Conservation (phyloP, 352 stramenopile genomes). For the Elongisporangium undulatum region DNA sequence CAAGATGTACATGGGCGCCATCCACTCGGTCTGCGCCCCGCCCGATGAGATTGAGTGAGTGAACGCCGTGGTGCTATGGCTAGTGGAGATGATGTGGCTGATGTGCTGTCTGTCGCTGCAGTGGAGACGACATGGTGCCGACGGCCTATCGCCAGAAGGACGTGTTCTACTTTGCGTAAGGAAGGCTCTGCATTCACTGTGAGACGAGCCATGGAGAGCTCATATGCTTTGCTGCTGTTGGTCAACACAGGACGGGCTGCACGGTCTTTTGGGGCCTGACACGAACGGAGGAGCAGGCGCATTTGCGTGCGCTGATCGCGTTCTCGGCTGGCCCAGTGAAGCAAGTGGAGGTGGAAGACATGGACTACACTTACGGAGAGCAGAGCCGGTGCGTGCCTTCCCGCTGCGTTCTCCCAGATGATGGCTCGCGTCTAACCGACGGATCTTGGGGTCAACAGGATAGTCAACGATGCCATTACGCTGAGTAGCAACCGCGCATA, state of each 20-base stretch:
- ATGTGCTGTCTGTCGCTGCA: constrained; percentile 1
- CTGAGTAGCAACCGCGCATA: constrained; percentile 74
- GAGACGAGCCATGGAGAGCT: background rate
- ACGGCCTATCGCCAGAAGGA: constrained; percentile 71
- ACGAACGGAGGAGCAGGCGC: constrained; percentile 69
- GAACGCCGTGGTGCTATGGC: constrained; percentile 1
- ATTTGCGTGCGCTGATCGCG: constrained; percentile 50
- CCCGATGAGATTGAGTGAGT: constrained; percentile 11
- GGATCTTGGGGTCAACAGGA: constrained; percentile 13
- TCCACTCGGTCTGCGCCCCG: constrained; percentile 69
- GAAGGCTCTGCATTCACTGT: no score
- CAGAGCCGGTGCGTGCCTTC: constrained; percentile 24
- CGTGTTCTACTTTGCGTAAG: constrained; percentile 84
- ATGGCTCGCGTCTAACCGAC: background rate
- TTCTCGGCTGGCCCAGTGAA: constrained; percentile 73
- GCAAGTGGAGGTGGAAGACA: constrained; percentile 87
- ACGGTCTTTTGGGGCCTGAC: constrained; percentile 89
- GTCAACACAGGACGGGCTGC: constrained; percentile 57
- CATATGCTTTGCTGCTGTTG: background rate
- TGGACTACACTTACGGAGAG: constrained; percentile 85
- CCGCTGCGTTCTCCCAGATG: background rate
- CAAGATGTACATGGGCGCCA: constrained; percentile 87
- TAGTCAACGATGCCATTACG: constrained; percentile 84
- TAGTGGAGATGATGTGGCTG: constrained; percentile 12
- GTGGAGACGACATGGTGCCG: constrained; percentile 29